Evolutionary conservation across 306 rosid species (phyloP), one percentile per base, ranked within the genome.

Genomic region (Pyrus communis): DNA sequence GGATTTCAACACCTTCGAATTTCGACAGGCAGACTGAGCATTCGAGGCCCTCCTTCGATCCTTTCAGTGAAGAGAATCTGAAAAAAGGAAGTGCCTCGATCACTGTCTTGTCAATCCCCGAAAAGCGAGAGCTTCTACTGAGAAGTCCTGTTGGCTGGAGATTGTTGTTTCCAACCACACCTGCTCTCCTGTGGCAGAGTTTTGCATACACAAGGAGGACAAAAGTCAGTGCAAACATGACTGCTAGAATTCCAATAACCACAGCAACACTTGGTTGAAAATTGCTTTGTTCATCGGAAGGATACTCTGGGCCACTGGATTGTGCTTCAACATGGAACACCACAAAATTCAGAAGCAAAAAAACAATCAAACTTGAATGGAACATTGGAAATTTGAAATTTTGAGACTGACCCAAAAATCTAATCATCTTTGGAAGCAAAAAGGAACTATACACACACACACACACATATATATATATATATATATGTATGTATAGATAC

Each of bases 11-110:
- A 23, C 91, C 99, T 87, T 92, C 96, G 7, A 92, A 96, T 62
- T 91, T 95, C 0, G 99, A 91, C 8, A 96, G 74, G 65, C 99
- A 96, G 12, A 96, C 93, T 19, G 96, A 52, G 78, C 99, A 96
- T 78, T 96, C 99, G 0, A 96, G 89, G 3, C 98, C 99, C 73
- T 91, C 92, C 49, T 75, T 96, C 30, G 98, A 87, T 2, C 99
- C 99, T 80, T 78, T 90, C 17, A 95, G 90, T 13, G 93, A 83
- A 46, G 98, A 92, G 78, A 96, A 96, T 86, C 87, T 83, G 64
- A 96, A 96, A 85, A 87, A 92, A n/a, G 99, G 99, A 40, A 96
- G 97, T 54, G 99, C 90, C 74, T 96, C 98, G n/a, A 96, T 85
- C 30, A 82, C 88, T 22, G 90, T 85, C 83, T 91, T 96, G 55